Evolutionary conservation across 1,284 basidiomycete species (phyloP), one percentile per base, ranked within the genome.

Genomic region (Kalmanozyma brasiliensis): DNA sequence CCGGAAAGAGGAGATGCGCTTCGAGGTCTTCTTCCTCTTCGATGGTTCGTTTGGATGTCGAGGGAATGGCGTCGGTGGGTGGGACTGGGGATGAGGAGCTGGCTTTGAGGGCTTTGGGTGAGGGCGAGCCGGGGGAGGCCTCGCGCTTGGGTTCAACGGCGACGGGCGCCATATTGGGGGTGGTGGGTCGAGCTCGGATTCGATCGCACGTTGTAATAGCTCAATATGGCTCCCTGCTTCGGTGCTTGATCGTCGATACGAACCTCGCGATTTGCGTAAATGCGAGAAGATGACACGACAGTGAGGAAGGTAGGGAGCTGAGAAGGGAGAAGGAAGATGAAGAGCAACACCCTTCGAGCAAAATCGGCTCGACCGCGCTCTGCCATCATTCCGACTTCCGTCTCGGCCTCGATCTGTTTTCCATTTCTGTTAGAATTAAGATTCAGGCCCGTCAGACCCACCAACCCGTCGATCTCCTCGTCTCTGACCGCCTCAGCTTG

Each of bases 11-110:
- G 3, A 24, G 16, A 23, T 14, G 22, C 7, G 51, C 43, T 48
- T 62, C 42, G 9, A 46, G 30, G 16, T 44, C 37, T 9, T 63
- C 60, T 41, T 59, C 42, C 4, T 58, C 57, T 35, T 70, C 67
- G 17, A 70, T 49, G 13, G 60, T 70, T 9, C 56, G 48, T 49
- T 70, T 64, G 8, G 61, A 64, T 0, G 61, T 64, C 2, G 67
- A 70, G 2, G 49, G 30, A 13, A 32, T 23, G 1, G 32, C 19
- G 9, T 65, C 62, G 23, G 45, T 16, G 0, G 62, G 62, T 0
- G 62, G 58, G 20, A 36, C 19, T 4, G 62, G 51, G 1, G 48
- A 51, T 1, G 48, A 24, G 4, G 53, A 47, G 32, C 36, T 29
- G 9, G 29, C 14, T 26, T 44, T 43, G 17, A 29, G 6, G 8